Evolutionary conservation across 192 early-diverging fungal species (phyloP).

Genomic region (Haplosporangium gracile): DNA sequence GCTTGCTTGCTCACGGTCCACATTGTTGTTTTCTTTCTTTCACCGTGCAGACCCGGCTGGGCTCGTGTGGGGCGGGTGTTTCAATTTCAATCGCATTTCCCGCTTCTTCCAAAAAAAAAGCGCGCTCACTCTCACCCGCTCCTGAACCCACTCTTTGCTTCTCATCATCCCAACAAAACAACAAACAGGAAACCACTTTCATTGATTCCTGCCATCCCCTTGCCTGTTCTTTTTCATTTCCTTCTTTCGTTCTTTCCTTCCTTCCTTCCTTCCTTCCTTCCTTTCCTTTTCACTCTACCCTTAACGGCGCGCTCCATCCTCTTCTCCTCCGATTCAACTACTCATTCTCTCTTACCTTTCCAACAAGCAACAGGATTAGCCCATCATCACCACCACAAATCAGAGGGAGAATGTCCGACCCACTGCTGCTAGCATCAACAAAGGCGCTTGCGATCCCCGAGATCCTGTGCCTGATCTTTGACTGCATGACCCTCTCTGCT

Average conservation of each 20-base stretch:
- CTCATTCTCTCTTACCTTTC: background rate
- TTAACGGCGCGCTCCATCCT: background rate
- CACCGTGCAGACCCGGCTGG: too few relatives aligned
- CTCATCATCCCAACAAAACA: background rate
- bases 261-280: background rate
- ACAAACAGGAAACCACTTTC: background rate
- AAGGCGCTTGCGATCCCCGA: constrained; percentile 42
- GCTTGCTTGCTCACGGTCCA: too few relatives aligned
- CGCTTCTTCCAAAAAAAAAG: too few relatives aligned
- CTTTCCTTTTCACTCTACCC: background rate
- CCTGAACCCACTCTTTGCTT: background rate
- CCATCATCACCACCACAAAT: background rate
- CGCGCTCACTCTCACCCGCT: background rate
- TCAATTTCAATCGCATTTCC: too few relatives aligned
- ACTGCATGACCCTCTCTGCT: constrained; percentile 1
- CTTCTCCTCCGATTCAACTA: background rate
- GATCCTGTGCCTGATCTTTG: constrained; percentile 34
- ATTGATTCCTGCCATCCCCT: background rate
- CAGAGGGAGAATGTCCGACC: background rate
- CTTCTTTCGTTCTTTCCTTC: background rate
- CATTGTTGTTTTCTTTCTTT: too few relatives aligned
- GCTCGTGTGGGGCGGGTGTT: too few relatives aligned
- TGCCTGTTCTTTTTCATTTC: background rate
- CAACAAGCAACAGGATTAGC: too few relatives aligned
- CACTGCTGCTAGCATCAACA: background rate